These are phyloP conservation scores for Cladosporium oxysporum DNA, from an alignment of 2,329 filamentous ascomycete species.

Conservation along the genomic window DNA sequence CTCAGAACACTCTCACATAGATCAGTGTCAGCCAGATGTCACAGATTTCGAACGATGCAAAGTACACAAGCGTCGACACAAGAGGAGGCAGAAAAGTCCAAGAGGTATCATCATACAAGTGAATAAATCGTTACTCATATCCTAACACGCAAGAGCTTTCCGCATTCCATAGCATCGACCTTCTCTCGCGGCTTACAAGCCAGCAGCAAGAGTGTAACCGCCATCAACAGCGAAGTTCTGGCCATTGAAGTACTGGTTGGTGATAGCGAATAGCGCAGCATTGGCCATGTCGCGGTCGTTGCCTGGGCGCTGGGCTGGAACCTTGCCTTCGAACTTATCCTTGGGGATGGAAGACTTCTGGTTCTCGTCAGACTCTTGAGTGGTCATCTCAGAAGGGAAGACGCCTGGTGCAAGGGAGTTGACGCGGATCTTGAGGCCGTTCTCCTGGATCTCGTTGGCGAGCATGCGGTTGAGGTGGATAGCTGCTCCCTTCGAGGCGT, in stretches of 20 bases:
- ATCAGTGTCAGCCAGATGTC: no score
- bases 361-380: slow-evolving; percentile 51
- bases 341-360: slow-evolving; percentile 58
- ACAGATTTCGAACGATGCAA: no score
- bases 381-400: slow-evolving; percentile 61
- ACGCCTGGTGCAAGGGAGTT: slow-evolving; percentile 59
- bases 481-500: slow-evolving; percentile 52
- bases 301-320: slow-evolving; percentile 55
- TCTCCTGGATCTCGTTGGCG: slow-evolving; percentile 54
- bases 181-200: slow-evolving; percentile 25
- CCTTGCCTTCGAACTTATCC: slow-evolving; percentile 52
- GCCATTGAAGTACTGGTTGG: slow-evolving; percentile 53
- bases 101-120: not conserved
- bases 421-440: slow-evolving; percentile 56
- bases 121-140: not conserved
- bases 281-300: slow-evolving; percentile 62
- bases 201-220: slow-evolving; percentile 50
- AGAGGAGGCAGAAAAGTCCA: no score
- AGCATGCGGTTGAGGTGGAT: slow-evolving; percentile 60
- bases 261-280: slow-evolving; percentile 56
- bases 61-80: not conserved
- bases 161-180: not conserved
- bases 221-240: slow-evolving; percentile 56
- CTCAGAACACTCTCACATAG: not conserved
- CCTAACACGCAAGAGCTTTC: not conserved